Evolutionary conservation across 352 stramenopile genomes (phyloP), one percentile per base, ranked within the genome.

Genomic region (Ochromonadaceae sp.): DNA sequence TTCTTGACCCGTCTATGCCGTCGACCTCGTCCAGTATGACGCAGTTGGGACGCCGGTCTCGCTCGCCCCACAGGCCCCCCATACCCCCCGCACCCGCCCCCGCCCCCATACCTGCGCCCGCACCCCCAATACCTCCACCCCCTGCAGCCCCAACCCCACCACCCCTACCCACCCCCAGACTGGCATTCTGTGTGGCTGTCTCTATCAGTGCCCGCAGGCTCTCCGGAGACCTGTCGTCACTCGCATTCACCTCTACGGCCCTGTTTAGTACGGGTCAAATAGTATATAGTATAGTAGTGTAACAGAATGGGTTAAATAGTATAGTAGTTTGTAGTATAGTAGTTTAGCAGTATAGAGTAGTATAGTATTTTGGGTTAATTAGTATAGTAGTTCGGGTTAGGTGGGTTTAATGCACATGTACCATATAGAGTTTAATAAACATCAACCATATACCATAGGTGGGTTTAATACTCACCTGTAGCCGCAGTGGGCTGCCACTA

Each of bases 1-100:
- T 91, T 74, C 67, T 87, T 85, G 73, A 87, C 22, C 74, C 80
- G 73, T 87, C 92, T 0, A 90, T 88, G 22, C 93, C 93, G 72
- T 98, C 93, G 50, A 98, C 90, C 74, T 98, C 93, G 70, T 98
- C 93, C 9, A 98, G 69, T 71, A 98, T 95, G 65, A 98, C 84
- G 68, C 87, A 96, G 67, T 97, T 98, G 4, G 90, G 91, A 65
- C 86, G 88, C 47, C 83, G 81, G 30, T 84, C 76, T 1, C 81
- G 82, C 57, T 78, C 86, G 47, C 91, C 85, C 7, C 84, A 89
- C 60, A 88, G 81, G 79, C 88, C 91, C 68, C 91, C 83, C 83
- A 94, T 91, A 4, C 86, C 83, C 63, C 81, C 34, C 49, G 66
- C 26, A 61, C n/a, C n/a, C n/a, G n/a, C n/a, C n/a, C n/a, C n/a